Base-by-base conservation (phyloP, 371 early-diverging fungal genomes). In the Mortierella polycephala region DNA sequence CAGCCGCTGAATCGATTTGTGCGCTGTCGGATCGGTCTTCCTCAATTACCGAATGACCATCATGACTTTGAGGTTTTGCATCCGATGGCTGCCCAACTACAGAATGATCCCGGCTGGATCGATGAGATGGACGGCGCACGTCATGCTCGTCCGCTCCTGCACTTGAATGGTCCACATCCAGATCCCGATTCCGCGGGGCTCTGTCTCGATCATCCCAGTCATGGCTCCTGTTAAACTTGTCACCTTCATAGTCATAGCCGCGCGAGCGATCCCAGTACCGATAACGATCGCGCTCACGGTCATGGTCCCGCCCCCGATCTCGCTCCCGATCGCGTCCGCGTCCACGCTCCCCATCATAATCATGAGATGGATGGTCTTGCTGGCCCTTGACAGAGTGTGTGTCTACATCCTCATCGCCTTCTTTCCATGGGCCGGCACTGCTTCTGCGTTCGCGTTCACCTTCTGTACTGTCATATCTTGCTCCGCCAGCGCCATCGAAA, bases 401-500 rank as follows among this genome's bases (percentile, higher is more conserved):
- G 20, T 71, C 76, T 30, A 55, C 68, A 7, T 65, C 72, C 41
- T 65, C 69, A 14, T 77, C 79, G 2, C 72, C 79, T 54, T 71
- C 69, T 30, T 64, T 62, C 77, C 71, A 68, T 0, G 49, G 71
- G 45, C 49, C 18, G 40, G 45, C 47, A 21, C 23, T 39, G 45
- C 54, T 49, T 21, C 47, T 39, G 11, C 69, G 60, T 23, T 74
- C 70, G n/a, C 75, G 75, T 10, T 70, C 76, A 12, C 42, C 49
- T 9, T 75, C 67, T 9, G 46, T 20, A 45, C 55, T 41, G 11
- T 69, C 71, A 55, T 65, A 70, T 8, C 59, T 57, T 41, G 37
- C 62, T 20, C 60, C 52, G 7, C 64, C 45, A 7, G 39, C 53
- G 14, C 67, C 55, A 30, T 68, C 77, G 55, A 61, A 71, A 4